A percentile compares a stretch with the other conserved stretches of the same genome.
These are phyloP conservation scores for Tilletia indica DNA, from an alignment of 1,284 basidiomycete genomes.

Conservation along the genomic window DNA sequence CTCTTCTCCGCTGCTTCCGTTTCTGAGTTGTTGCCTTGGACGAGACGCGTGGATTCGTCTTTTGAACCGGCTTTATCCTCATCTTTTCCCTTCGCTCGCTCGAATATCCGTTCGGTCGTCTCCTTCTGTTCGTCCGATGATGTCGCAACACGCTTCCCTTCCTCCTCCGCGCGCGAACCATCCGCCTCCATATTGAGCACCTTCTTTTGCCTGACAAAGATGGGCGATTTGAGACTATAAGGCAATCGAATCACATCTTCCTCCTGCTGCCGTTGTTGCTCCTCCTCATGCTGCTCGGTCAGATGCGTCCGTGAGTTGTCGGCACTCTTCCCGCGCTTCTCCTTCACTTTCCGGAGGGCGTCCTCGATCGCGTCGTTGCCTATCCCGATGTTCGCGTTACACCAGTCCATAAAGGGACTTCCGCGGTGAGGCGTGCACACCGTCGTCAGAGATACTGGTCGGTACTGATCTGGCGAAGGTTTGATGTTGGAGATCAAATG, in stretches of 20 bases:
- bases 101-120: constrained; percentile 15
- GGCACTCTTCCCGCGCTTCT: background rate
- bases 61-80: no score
- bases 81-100: constrained; percentile 17
- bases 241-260: constrained; percentile 23
- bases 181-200: background rate
- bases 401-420: constrained; percentile 99
- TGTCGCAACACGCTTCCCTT: background rate
- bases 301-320: background rate
- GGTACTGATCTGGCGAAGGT: constrained; percentile 70
- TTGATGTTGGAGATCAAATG: constrained; percentile 82
- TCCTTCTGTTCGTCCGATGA: constrained; percentile 22
- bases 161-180: background rate
- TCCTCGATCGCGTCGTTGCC: constrained; percentile 51
- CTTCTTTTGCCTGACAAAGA: constrained; percentile 42
- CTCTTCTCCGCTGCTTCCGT: background rate
- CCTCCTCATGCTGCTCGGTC: background rate
- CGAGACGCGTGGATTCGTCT: background rate
- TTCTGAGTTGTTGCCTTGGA: background rate
- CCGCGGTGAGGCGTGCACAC: constrained; percentile 92
- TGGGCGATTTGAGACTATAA: constrained; percentile 47
- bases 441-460: constrained; percentile 81
- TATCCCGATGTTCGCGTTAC: constrained; percentile 59
- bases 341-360: constrained; percentile 37
- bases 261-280: constrained; percentile 17